These are phyloP conservation scores for Aquilaria agallochum DNA, from an alignment of 441 rosid species.

Conservation along the genomic window DNA sequence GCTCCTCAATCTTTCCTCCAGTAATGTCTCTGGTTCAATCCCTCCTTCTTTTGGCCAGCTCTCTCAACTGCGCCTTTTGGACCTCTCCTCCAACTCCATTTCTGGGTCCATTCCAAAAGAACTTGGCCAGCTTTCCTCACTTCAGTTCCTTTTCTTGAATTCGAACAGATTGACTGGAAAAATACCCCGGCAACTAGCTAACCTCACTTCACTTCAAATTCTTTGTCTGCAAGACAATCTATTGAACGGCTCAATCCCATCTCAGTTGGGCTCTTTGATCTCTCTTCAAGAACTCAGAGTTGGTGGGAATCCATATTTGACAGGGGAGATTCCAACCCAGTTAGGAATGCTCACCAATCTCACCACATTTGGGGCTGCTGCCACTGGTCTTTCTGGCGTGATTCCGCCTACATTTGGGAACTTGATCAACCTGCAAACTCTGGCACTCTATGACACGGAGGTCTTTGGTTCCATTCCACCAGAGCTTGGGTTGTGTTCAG, in stretches of 20 bases:
- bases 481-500: constrained; percentile 71
- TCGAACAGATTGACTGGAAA: constrained; percentile 72
- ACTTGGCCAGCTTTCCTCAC: constrained; percentile 68
- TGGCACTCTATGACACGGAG: constrained; percentile 87
- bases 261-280: constrained; percentile 68
- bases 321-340: constrained; percentile 74
- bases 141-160: constrained; percentile 80
- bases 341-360: constrained; percentile 70
- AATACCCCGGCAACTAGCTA: constrained; percentile 68
- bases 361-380: constrained; percentile 88
- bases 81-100: constrained; percentile 91
- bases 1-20: constrained; percentile 86
- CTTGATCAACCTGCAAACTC: constrained; percentile 77
- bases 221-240: constrained; percentile 86
- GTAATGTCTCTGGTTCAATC: constrained; percentile 81
- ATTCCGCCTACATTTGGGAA: constrained; percentile 82
- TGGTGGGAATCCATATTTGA: constrained; percentile 80
- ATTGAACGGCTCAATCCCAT: constrained; percentile 78
- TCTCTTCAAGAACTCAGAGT: constrained; percentile 81
- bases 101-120: constrained; percentile 64
- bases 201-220: constrained; percentile 61
- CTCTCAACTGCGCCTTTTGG: constrained; percentile 63
- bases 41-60: constrained; percentile 77
- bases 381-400: constrained; percentile 73
- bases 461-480: constrained; percentile 71